Evolutionary conservation across 768 basidiomycete species (phyloP).

Genomic region (Phlebiopsis flavidoalba): DNA sequence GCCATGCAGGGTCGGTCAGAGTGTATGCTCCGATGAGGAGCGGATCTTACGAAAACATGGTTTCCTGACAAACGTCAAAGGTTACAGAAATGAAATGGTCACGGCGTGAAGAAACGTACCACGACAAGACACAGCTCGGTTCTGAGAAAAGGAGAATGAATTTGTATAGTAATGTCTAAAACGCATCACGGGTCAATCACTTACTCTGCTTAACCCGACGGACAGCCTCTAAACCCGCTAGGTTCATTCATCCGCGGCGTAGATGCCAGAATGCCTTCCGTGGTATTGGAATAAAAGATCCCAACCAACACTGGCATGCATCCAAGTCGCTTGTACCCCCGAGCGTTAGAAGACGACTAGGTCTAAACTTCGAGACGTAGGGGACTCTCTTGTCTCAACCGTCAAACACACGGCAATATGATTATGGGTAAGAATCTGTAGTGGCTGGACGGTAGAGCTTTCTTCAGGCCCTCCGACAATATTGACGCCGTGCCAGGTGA

Average conservation of each 20-base stretch:
- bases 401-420: no score
- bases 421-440: slow-evolving; percentile 53
- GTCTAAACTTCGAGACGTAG: not conserved
- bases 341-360: not conserved
- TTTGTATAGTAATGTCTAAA: not conserved
- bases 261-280: slow-evolving; percentile 51
- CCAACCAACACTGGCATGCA: slow-evolving; percentile 45
- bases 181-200: no score
- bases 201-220: slow-evolving; percentile 39
- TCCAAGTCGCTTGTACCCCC: slow-evolving; percentile 42
- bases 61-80: slow-evolving; percentile 33
- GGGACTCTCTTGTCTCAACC: slow-evolving; percentile 17
- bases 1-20: not conserved
- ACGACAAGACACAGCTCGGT: slow-evolving; percentile 53
- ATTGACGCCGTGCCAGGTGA: slow-evolving; percentile 54
- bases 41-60: slow-evolving; percentile 48
- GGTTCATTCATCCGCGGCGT: slow-evolving; percentile 52
- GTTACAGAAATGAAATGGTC: not conserved
- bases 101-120: slow-evolving; percentile 25
- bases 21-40: not conserved
- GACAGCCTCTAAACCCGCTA: slow-evolving; percentile 49
- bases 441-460: slow-evolving; percentile 48
- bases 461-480: slow-evolving; percentile 55
- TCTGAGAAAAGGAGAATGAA: slow-evolving; percentile 21
- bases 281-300: slow-evolving; percentile 55